These are phyloP conservation scores for Fonsecaea nubica DNA, from an alignment of 2,329 filamentous ascomycete genomes.

Conservation along the genomic window DNA sequence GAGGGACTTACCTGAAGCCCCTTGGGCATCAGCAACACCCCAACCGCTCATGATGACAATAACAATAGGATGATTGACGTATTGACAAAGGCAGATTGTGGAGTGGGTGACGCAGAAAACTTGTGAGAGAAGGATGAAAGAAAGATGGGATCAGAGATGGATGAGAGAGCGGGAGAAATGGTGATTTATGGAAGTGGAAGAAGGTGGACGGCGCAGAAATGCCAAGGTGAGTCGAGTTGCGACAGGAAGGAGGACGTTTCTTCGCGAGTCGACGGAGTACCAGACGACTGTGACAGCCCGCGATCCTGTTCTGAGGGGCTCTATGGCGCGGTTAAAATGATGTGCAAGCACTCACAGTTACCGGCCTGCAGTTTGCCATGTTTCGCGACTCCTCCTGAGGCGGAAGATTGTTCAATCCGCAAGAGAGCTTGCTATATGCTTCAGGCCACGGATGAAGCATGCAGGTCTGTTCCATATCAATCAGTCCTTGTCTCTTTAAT, in stretches of 20 bases:
- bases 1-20: constrained; percentile 5
- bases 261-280: background rate
- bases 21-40: background rate
- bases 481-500: background rate
- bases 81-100: background rate
- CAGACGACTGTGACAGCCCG: background rate
- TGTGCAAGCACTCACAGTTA: background rate
- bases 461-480: background rate
- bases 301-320: background rate
- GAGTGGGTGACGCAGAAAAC: background rate
- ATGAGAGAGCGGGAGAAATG: too few species aligned
- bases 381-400: background rate
- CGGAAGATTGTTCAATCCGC: background rate
- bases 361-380: background rate
- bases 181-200: background rate
- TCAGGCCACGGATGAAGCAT: background rate
- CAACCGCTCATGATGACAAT: constrained; percentile 7
- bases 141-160: background rate
- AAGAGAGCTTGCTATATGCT: background rate
- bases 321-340: background rate
- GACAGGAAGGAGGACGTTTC: background rate
- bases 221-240: background rate
- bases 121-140: background rate
- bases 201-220: background rate
- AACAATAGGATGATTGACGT: background rate